Percentiles rank a stretch among this genome's conserved stretches.
phyloP scores from a whole-genome alignment of 495 filamentous ascomycete species.

The Podospora pseudoanserina region DNA sequence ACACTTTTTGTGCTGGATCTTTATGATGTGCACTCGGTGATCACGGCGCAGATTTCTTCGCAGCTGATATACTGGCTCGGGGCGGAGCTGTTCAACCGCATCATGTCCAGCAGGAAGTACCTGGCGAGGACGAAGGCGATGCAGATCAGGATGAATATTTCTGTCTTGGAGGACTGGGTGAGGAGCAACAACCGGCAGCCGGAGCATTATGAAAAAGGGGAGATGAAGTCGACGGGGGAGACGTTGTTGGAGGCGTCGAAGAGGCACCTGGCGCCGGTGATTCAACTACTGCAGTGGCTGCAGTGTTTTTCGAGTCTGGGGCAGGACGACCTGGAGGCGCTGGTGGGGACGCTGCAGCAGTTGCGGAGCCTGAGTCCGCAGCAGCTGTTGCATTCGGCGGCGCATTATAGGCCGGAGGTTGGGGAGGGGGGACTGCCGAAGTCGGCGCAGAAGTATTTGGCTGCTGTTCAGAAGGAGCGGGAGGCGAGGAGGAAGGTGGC shows the following conservation, averaged over 20 bases:
- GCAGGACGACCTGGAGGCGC: conserved; percentile 77
- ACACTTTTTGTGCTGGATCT: conserved; percentile 96
- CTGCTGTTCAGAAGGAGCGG: conserved; percentile 70
- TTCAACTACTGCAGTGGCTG: conserved; percentile 95
- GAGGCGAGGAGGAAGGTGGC: conserved; percentile 53
- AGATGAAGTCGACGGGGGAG: conserved; percentile 82
- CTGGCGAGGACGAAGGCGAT: conserved; percentile 96
- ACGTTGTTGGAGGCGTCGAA: conserved; percentile 76
- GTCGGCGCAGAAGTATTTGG: conserved; percentile 79
- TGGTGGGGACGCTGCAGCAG: conserved; percentile 82
- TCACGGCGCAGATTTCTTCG: conserved; percentile 84
- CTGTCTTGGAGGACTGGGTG: conserved; percentile 93
- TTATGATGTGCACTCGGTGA: conserved; percentile 98
- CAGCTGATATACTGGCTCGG: conserved; percentile 97
- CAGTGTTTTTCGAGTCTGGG: conserved; percentile 95
- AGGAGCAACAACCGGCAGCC: conserved; percentile 87
- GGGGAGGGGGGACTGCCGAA: conserved; percentile 89
- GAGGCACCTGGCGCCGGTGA: conserved; percentile 80
- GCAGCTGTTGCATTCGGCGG: conserved; percentile 88
- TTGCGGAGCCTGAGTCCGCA: conserved; percentile 77
- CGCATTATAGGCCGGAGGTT: conserved; percentile 90
- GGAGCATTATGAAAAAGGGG: conserved; percentile 92
- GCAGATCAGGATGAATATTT: conserved; percentile 99
- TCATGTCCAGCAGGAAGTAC: conserved; percentile 93
- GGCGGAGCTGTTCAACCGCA: conserved; percentile 95